Conservation (phyloP, 2,329 filamentous ascomycete genomes). For the Colletotrichum sp. region DNA sequence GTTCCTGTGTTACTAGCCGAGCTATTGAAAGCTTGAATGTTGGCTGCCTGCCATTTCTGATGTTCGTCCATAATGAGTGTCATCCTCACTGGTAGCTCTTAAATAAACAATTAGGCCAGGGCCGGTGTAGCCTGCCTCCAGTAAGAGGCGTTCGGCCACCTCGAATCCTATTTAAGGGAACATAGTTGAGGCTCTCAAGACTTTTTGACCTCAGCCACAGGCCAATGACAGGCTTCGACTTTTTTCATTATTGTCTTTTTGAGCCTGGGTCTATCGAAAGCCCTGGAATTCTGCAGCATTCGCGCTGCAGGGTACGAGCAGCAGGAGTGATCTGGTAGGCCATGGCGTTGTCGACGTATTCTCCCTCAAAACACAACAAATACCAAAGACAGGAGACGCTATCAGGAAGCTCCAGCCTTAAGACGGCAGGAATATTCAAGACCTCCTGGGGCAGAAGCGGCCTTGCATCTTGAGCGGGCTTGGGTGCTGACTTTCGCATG, state of each 20-base stretch:
- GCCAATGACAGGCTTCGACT: accelerated
- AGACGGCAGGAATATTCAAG: not conserved
- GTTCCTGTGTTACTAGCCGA: accelerated
- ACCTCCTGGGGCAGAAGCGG: too few relatives aligned
- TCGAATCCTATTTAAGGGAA: accelerated
- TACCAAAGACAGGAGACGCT: not conserved
- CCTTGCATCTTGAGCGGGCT: not conserved
- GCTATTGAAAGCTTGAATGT: accelerated
- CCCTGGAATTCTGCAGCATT: not conserved
- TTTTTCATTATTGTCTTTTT: too few relatives aligned
- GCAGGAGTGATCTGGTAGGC: not conserved
- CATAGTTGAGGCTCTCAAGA: not conserved
- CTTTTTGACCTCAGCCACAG: not conserved
- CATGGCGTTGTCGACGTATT: not conserved
- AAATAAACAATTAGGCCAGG: accelerated
- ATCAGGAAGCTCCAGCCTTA: accelerated
- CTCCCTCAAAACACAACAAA: not conserved
- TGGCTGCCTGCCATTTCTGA: not conserved
- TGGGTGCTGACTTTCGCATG: accelerated
- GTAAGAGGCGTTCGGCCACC: accelerated
- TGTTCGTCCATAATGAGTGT: not conserved
- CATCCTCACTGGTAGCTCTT: accelerated
- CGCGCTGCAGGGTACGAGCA: not conserved
- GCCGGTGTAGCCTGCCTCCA: accelerated
- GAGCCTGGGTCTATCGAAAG: not conserved